Evolutionary conservation across 2,329 filamentous ascomycete genomes (phyloP).

Genomic region (Fusarium continuum): DNA sequence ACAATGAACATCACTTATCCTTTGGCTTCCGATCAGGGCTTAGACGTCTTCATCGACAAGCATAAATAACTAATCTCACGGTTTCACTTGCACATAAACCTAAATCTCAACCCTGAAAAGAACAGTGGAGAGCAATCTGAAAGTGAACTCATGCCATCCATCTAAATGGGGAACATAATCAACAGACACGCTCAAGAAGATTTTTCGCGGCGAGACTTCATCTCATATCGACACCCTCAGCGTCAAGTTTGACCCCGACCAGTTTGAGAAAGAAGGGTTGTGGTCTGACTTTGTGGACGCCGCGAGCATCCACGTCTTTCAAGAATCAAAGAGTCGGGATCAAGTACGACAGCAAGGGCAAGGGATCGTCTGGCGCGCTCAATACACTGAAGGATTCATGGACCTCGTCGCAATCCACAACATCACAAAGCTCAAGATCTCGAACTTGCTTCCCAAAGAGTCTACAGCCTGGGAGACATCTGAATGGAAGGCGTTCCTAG

Average conservation of each 20-base stretch:
- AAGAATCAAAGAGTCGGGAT: background rate
- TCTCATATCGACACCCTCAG: background rate
- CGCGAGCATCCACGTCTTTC: background rate
- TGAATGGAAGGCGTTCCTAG: background rate
- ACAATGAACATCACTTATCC: background rate
- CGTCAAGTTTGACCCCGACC: background rate
- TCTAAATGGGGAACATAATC: background rate
- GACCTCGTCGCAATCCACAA: background rate
- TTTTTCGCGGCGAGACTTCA: background rate
- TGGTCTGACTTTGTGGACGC: background rate
- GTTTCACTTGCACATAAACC: background rate
- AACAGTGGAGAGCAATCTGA: background rate
- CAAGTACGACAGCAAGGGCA: background rate
- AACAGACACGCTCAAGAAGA: background rate
- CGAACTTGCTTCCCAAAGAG: background rate
- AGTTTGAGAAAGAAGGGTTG: background rate
- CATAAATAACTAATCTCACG: background rate
- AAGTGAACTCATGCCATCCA: background rate
- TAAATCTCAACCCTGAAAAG: background rate
- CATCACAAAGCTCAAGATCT: background rate
- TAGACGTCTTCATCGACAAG: background rate
- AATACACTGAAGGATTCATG: background rate
- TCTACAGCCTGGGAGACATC: background rate
- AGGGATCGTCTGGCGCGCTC: background rate
- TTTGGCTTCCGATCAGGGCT: accelerated